Conservation (phyloP, 352 stramenopile species). For the Phytophthora podocarpi region DNA sequence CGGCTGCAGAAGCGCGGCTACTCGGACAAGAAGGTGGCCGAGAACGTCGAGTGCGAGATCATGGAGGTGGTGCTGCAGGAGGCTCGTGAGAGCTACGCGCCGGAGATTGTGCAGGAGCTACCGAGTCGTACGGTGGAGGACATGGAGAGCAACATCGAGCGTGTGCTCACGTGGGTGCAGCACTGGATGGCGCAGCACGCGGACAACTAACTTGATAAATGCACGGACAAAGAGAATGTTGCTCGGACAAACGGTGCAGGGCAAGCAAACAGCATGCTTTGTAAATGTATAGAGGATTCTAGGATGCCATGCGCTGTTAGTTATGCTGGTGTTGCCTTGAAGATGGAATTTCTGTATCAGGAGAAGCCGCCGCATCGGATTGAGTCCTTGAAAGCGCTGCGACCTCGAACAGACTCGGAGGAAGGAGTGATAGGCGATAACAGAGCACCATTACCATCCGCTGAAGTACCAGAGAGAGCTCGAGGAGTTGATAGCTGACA, state of each 20-base stretch:
- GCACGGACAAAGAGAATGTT: not conserved
- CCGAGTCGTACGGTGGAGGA: conserved; percentile 94
- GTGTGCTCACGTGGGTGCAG: conserved; percentile 91
- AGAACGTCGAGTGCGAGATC: conserved; percentile 99
- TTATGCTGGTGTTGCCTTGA: too few species aligned
- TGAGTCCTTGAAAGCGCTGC: conserved; percentile 13
- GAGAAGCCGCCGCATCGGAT: conserved; percentile 45
- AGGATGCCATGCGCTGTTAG: conserved; percentile 1
- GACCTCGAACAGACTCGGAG: conserved; percentile 8
- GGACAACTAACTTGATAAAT: conserved; percentile 25
- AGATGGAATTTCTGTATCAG: conserved; percentile 1
- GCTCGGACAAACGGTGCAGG: not conserved
- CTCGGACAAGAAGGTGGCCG: conserved; percentile 94
- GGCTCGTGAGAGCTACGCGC: conserved; percentile 93
- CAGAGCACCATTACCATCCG: not conserved
- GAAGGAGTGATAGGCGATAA: conserved; percentile 23
- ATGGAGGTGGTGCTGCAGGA: conserved; percentile 98
- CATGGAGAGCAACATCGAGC: conserved; percentile 95
- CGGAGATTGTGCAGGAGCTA: conserved; percentile 96
- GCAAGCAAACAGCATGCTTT: conserved; percentile 22
- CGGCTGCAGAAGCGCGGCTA: conserved; percentile 91
- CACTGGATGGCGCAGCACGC: conserved; percentile 89
- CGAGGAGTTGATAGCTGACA: conserved; percentile 22
- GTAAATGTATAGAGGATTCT: conserved; percentile 26
- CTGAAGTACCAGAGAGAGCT: conserved; percentile 4